Evolutionary conservation across 2,329 filamentous ascomycete species (phyloP), one percentile per base, ranked within the genome.

Genomic region (Phyllosticta capitalensis): DNA sequence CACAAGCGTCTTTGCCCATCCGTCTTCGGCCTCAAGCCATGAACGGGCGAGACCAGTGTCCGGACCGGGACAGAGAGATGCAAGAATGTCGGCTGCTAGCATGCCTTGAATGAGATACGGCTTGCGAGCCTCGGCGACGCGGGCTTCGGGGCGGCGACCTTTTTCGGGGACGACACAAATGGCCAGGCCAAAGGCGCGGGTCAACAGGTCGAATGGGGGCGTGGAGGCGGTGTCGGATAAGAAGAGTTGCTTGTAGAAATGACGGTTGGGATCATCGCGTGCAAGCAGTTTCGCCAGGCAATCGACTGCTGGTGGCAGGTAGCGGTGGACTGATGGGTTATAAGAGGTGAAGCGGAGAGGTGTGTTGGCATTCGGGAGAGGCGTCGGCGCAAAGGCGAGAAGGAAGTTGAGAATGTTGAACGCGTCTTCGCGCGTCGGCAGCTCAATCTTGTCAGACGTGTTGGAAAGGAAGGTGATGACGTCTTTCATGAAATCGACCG

Each of bases 401-500:
- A 99, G 79, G 72, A 99, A 95, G 69, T 95, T 88, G 48, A 99
- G 77, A 6, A 97, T 79, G 67, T 89, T 90, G 48, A 90, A 78
- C 0, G 92, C 92, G 69, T 97, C 92, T 68, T 97, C 92, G 63
- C 89, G 86, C 20, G 87, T 87, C 1, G 91, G 88, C 48, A 99
- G 79, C 68, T 92, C 87, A 56, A 97, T 82, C 9, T 84, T 83
- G 53, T 89, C 84, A 7, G 91, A 86, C 54, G 95, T 84, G 71
- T 99, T 97, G 60, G 92, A 96, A 58, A 99, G 79, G 65, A 95
- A 85, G 17, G 90, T 87, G 61, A 97, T 84, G 28, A 91, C 79
- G 71, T 99, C 94, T 75, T 99, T 99, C 89, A 96, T 95, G 67
- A 97, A 92, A 72, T 99, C 94, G 64, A 96, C 78, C 0, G 89